Percentiles rank a stretch among this genome's conserved stretches.
These are phyloP conservation scores for Cordyceps farinosa DNA, from an alignment of 2,329 filamentous ascomycete genomes.

Conservation along the genomic window DNA sequence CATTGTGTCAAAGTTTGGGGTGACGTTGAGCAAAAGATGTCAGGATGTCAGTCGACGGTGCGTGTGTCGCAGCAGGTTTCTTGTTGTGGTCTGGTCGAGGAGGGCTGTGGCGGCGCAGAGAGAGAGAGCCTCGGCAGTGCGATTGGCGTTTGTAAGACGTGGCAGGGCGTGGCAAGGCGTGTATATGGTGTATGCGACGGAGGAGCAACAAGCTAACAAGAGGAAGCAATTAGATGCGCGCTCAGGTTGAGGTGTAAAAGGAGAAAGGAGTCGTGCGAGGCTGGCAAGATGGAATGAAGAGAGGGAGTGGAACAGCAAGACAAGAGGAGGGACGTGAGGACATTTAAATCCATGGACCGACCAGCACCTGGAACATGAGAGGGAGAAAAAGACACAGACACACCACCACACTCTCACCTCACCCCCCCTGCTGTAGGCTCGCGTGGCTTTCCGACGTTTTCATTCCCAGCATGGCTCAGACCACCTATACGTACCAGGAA, in stretches of 20 bases:
- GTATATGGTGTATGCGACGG: not conserved
- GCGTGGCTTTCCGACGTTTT: slow-evolving; percentile 10
- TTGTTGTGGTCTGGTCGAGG: not conserved
- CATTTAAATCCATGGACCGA: slow-evolving; percentile 15
- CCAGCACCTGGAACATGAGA: slow-evolving; percentile 3
- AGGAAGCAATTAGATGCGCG: slow-evolving; percentile 5
- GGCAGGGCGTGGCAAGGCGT: not conserved
- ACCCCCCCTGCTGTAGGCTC: slow-evolving; percentile 11
- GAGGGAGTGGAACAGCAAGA: slow-evolving; percentile 1
- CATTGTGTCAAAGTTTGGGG: slow-evolving; percentile 4
- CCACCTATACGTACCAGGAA: slow-evolving; percentile 12
- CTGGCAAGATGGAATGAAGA: not conserved
- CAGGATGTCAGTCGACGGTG: not conserved
- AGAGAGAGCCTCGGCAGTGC: not conserved
- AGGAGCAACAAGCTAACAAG: not conserved
- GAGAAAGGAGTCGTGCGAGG: not conserved
- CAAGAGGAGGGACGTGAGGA: slow-evolving; percentile 9
- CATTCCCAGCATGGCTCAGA: slow-evolving; percentile 17
- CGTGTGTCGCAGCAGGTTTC: not conserved
- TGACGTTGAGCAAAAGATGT: not conserved
- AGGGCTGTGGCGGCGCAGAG: not conserved
- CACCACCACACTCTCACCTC: not conserved
- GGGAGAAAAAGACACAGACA: not conserved
- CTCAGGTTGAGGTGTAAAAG: not conserved
- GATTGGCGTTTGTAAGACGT: not conserved